Evolutionary conservation across 2,329 filamentous ascomycete species (phyloP), one percentile per base, ranked within the genome.

Genomic region (Fusarium sp.): DNA sequence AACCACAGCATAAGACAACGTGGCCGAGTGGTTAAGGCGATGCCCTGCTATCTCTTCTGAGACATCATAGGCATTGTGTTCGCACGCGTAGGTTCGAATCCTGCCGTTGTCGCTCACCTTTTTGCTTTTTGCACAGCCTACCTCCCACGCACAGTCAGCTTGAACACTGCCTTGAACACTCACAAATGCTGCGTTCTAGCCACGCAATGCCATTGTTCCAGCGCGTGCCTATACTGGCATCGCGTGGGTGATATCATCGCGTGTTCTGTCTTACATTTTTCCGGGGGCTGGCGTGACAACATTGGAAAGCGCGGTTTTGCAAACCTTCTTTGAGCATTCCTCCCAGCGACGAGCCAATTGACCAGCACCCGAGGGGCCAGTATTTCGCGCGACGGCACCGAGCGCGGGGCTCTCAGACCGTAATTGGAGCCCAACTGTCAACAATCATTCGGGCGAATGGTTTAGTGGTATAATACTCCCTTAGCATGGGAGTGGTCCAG

Each of bases 11-110:
- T 6, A 37, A 46, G 59, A 64, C 62, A 65, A 58, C 60, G 60
- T 65, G 62, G 62, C 62, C 62, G 62, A 65, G 62, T 65, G 62
- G 62, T 65, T 65, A 65, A 65, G 62, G 62, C 62, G 62, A 65
- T 65, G 62, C 62, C 62, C 62, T 65, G 62, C 62, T 65, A 65
- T 65, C 45, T 65, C 52, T 19, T 19, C 4, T 3, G 62, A 65
- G 62, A 65, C 62, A 65, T 65, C 59, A 64, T 46, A 65, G 62
- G 62, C 62, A 64, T 64, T 64, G 62, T 64, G 62, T 64, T 64
- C 62, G 62, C 62, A 64, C 62, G 62, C 62, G 62, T 65, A 65
- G 62, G 62, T 65, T 65, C 62, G 62, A 65, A 65, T 65, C 62
- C 62, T 65, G 60, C 62, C 60, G 62, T 64, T 65, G 62, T 65